phyloP scores from a whole-genome alignment of 768 basidiomycete species.

The Rhizopogon sp. region DNA sequence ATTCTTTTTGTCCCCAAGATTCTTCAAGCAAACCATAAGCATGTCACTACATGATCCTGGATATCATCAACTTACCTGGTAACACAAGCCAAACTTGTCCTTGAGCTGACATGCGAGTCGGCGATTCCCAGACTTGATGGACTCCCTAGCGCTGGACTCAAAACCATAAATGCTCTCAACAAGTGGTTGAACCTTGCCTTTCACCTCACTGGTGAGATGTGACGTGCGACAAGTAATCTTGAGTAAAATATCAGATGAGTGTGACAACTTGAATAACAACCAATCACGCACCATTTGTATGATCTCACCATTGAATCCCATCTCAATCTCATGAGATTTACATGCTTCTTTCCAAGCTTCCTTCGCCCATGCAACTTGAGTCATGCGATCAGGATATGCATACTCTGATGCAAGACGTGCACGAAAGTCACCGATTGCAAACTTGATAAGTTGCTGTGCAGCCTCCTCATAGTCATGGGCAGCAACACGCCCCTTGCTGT shows the following conservation, averaged over 20 bases:
- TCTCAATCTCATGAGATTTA: background rate
- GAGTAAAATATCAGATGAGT: too few species aligned
- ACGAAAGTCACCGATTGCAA: background rate
- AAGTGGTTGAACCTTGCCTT: constrained; percentile 11
- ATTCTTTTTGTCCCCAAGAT: background rate
- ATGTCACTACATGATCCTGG: too few species aligned
- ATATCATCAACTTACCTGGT: constrained; percentile 3
- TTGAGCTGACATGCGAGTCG: constrained; percentile 8
- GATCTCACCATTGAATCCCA: background rate
- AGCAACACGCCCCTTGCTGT: background rate
- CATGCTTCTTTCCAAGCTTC: constrained; percentile 1
- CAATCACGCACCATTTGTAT: background rate
- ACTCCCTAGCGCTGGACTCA: constrained; percentile 12
- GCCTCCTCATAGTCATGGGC: background rate
- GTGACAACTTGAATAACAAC: too few species aligned
- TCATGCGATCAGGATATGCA: background rate
- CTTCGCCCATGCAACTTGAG: background rate
- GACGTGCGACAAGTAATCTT: constrained; percentile 8
- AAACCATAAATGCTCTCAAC: constrained; percentile 13
- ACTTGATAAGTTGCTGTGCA: background rate
- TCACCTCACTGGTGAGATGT: constrained; percentile 18
- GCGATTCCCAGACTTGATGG: constrained; percentile 12
- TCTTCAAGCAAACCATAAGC: background rate
- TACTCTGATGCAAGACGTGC: background rate
- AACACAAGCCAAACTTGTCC: constrained; percentile 6